These are phyloP conservation scores for Rutstroemia sp. DNA, from an alignment of 2,329 filamentous ascomycete genomes.

Conservation along the genomic window DNA sequence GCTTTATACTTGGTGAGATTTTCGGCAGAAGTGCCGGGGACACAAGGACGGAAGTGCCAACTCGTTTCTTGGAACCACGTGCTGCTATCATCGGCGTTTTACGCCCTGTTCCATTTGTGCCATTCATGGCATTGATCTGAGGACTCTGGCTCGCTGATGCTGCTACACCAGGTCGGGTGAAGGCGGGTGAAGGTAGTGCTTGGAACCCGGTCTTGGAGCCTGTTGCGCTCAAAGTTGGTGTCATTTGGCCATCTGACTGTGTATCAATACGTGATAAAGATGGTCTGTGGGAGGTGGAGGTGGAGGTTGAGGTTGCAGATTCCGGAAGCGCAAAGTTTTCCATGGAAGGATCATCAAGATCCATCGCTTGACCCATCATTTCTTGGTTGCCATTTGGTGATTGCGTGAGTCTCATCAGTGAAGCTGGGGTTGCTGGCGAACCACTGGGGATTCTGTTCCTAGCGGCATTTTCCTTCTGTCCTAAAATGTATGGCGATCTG, in stretches of 20 bases:
- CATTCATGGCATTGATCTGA: conserved; percentile 43
- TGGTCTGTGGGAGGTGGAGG: conserved; percentile 35
- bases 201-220: conserved; percentile 30
- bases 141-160: conserved; percentile 44
- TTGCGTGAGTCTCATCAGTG: conserved; percentile 67
- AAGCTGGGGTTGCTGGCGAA: conserved; percentile 77
- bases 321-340: conserved; percentile 69
- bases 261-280: conserved; percentile 44
- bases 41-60: conserved; percentile 66
- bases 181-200: conserved; percentile 39
- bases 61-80: conserved; percentile 59
- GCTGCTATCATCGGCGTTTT: conserved; percentile 49
- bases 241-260: conserved; percentile 41
- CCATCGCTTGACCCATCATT: conserved; percentile 38
- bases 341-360: conserved; percentile 46
- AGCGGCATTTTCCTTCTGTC: conserved; percentile 39
- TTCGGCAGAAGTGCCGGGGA: conserved; percentile 81
- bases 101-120: conserved; percentile 35
- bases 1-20: conserved; percentile 93
- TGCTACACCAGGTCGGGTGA: conserved; percentile 30
- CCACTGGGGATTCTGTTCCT: conserved; percentile 18
- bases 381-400: conserved; percentile 28
- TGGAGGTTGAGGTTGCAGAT: conserved; percentile 45
- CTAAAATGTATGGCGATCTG: conserved; percentile 60
- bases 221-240: conserved; percentile 43